These are phyloP conservation scores for Rhizopus sp. DNA, from an alignment of 371 early-diverging fungal genomes.

Conservation along the genomic window DNA sequence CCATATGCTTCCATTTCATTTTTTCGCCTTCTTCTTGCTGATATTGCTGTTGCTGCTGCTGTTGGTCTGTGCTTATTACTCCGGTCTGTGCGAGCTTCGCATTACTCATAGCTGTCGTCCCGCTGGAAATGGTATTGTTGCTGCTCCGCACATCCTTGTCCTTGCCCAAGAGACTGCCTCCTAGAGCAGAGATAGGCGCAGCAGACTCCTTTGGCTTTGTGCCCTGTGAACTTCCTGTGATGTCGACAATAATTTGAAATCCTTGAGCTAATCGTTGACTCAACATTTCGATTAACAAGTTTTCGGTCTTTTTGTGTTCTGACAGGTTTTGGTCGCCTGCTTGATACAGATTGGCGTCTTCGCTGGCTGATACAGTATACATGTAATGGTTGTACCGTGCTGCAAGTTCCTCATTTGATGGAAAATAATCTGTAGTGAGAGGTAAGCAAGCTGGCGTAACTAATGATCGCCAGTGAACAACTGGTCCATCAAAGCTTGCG, in stretches of 20 bases:
- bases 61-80: not conserved
- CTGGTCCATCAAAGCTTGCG: slow-evolving; percentile 48
- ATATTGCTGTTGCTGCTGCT: too few relatives aligned
- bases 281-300: slow-evolving; percentile 82
- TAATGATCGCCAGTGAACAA: slow-evolving; percentile 81
- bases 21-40: slow-evolving; percentile 33
- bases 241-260: slow-evolving; percentile 84
- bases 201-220: slow-evolving; percentile 4
- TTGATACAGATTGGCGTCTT: slow-evolving; percentile 61
- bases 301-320: slow-evolving; percentile 59
- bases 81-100: slow-evolving; percentile 5
- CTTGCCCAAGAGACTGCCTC: slow-evolving; percentile 7
- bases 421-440: slow-evolving; percentile 89
- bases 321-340: slow-evolving; percentile 50
- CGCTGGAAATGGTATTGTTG: slow-evolving; percentile 9
- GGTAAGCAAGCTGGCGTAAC: slow-evolving; percentile 94
- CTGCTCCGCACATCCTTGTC: slow-evolving; percentile 20
- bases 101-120: slow-evolving; percentile 11
- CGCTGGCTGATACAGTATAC: slow-evolving; percentile 79
- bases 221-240: slow-evolving; percentile 31
- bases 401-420: slow-evolving; percentile 74
- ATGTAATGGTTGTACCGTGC: slow-evolving; percentile 76
- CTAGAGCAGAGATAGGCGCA: slow-evolving; percentile 9
- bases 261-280: slow-evolving; percentile 92
- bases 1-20: slow-evolving; percentile 44